Percentiles rank a stretch among this genome's conserved stretches.
These are phyloP conservation scores for Aspergillus tanneri DNA, from an alignment of 2,329 filamentous ascomycete genomes.

Conservation along the genomic window DNA sequence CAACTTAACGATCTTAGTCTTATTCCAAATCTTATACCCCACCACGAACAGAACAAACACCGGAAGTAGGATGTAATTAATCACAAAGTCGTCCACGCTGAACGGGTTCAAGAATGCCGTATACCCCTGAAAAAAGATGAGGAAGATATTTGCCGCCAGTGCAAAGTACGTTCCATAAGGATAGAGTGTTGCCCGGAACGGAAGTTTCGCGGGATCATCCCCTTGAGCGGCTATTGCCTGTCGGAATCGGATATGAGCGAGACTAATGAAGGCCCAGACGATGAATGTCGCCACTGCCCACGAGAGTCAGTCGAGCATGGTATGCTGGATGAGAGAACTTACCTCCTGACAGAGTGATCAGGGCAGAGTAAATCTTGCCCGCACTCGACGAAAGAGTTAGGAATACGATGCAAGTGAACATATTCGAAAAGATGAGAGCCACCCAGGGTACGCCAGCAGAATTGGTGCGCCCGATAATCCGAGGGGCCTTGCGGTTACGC, in stretches of 20 bases:
- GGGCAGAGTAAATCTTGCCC: slow-evolving; percentile 30
- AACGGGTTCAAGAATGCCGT: slow-evolving; percentile 53
- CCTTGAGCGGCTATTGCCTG: slow-evolving; percentile 39
- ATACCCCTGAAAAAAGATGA: slow-evolving; percentile 56
- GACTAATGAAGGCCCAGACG: slow-evolving; percentile 41
- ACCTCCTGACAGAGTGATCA: slow-evolving; percentile 39
- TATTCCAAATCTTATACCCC: slow-evolving; percentile 48
- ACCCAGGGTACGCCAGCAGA: slow-evolving; percentile 60
- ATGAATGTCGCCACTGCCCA: slow-evolving; percentile 40
- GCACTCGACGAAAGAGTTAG: slow-evolving; percentile 32
- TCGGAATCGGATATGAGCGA: slow-evolving; percentile 46
- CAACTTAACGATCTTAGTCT: slow-evolving; percentile 37
- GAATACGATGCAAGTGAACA: slow-evolving; percentile 55
- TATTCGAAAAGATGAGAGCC: slow-evolving; percentile 66
- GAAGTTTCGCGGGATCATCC: slow-evolving; percentile 42
- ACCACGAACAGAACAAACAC: slow-evolving; percentile 50
- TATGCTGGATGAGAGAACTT: slow-evolving; percentile 1
- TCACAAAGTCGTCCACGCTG: slow-evolving; percentile 51
- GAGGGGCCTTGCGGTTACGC: slow-evolving; percentile 68
- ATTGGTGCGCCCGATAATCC: slow-evolving; percentile 67
- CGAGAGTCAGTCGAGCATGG: neutral
- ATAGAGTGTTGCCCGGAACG: slow-evolving; percentile 51
- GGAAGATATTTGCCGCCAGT: slow-evolving; percentile 48
- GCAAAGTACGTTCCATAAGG: slow-evolving; percentile 53
- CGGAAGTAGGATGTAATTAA: slow-evolving; percentile 56